Base-by-base conservation (phyloP, 345 rosid genomes). In the Brassica nigra region DNA sequence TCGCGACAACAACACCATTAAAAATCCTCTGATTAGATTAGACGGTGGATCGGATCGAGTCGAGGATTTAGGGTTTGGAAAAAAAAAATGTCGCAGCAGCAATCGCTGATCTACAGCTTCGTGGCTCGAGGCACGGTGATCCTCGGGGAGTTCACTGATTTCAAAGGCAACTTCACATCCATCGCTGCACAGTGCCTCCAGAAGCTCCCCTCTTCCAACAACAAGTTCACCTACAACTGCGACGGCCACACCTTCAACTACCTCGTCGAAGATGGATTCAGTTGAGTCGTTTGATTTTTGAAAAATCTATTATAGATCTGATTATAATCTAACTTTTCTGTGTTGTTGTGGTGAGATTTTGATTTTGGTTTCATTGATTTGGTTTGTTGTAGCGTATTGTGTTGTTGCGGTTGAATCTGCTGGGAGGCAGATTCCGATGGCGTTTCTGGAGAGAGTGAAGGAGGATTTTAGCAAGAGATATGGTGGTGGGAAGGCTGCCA, bases 171-270 rank as follows among this genome's bases (percentile, higher is more conserved):
- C 20, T 52, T 52, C 58, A 52, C 58, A 2, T 1, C 58, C 20
- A 5, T 52, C 58, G 58, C 58, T 15, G 58, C 58, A 5, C 58
- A 52, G 58, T 52, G 58, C 58, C 58, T 52, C 58, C 58, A 52
- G 58, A 52, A 52, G 58, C 58, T 52, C 20, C 58, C 58, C 6
- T 52, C 58, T 15, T 52, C 58, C 3, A 52, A 52, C 20, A 52
- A 52, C 58, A 52, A 52, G 58, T 52, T 52, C 58, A 52, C 58
- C 8, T 52, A 52, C 58, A 52, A 52, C 58, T 52, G 58, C 58
- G 58, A 52, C 20, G 58, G 58, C 7, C 58, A 52, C 58, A 52
- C 58, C 20, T 52, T 52, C 20, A 52, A 52, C 58, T 52, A 52
- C 20, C 58, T 52, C 58, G 58, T 52, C 20, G 58, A 52, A 52